phyloP scores from a whole-genome alignment of 2,329 filamentous ascomycete genomes.

The Talaromyces verruculosus region DNA sequence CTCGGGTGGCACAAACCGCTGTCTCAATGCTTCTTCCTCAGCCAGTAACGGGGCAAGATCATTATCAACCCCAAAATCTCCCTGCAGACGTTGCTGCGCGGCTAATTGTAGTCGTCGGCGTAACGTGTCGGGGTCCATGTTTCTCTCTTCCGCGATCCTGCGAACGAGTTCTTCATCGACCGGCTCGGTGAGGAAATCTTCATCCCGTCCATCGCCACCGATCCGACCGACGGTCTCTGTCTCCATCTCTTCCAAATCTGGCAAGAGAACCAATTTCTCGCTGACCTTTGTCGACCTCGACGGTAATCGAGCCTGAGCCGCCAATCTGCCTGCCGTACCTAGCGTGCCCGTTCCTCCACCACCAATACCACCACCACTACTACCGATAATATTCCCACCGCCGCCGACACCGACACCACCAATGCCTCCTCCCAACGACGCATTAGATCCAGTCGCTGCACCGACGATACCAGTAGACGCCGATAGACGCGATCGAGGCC shows the following conservation, averaged over 20 bases:
- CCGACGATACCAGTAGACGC: constrained; percentile 21
- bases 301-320: constrained; percentile 64
- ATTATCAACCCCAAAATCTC: constrained; percentile 59
- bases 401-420: constrained; percentile 11
- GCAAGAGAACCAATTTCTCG: constrained; percentile 93
- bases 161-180: constrained; percentile 41
- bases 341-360: constrained; percentile 42
- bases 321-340: constrained; percentile 57
- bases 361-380: constrained; percentile 2
- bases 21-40: constrained; percentile 63
- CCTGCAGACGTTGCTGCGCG: constrained; percentile 36
- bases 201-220: constrained; percentile 49
- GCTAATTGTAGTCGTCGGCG: constrained; percentile 33
- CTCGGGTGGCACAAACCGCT: constrained; percentile 50
- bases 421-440: neutral
- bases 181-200: constrained; percentile 31
- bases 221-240: constrained; percentile 48
- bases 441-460: neutral
- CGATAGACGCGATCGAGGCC: constrained; percentile 35
- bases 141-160: constrained; percentile 34
- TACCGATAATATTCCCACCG: neutral
- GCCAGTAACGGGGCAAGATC: constrained; percentile 51
- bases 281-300: constrained; percentile 89
- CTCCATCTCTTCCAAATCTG: constrained; percentile 66
- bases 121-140: constrained; percentile 36